These are phyloP conservation scores for Acanthamoeba sp. DNA, from an alignment of 208 protist genomes.

Conservation along the genomic window DNA sequence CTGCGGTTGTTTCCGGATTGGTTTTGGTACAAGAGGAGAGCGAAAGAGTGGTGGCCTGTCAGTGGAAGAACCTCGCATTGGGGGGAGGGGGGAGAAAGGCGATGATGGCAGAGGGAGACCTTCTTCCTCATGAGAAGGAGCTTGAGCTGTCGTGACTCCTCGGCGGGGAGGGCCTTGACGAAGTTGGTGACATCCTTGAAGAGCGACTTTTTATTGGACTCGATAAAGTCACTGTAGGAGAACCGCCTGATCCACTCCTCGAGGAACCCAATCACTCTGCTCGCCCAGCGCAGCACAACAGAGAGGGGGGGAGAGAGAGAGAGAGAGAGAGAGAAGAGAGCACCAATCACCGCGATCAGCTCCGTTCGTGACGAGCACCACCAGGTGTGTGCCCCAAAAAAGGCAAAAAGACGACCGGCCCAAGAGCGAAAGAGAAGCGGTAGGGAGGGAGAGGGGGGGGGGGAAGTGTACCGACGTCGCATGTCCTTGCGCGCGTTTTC, in stretches of 20 bases:
- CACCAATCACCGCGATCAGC: too few species aligned
- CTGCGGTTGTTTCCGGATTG: too few species aligned
- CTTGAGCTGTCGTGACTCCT: background rate
- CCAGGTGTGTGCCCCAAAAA: too few species aligned
- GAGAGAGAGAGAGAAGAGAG: too few species aligned
- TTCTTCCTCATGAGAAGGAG: conserved; percentile 19
- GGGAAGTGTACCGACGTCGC: too few species aligned
- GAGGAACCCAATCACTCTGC: background rate
- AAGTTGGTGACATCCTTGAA: conserved; percentile 22
- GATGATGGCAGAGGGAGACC: background rate
- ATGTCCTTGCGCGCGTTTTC: background rate
- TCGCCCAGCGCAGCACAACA: background rate
- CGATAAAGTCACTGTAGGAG: conserved; percentile 10
- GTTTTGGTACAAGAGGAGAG: background rate
- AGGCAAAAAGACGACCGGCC: too few species aligned
- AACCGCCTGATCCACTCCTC: conserved; percentile 26
- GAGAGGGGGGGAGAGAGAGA: too few species aligned
- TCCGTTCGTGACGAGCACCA: too few species aligned
- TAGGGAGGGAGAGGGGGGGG: too few species aligned
- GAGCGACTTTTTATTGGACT: conserved; percentile 12
- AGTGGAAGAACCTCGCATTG: too few species aligned
- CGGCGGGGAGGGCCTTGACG: conserved; percentile 6
- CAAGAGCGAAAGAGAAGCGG: too few species aligned
- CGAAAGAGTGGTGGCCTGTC: background rate
- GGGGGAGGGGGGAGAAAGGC: background rate